Evolutionary conservation across 2,329 filamentous ascomycete species (phyloP).

Genomic region (Aspergillus chevalieri): DNA sequence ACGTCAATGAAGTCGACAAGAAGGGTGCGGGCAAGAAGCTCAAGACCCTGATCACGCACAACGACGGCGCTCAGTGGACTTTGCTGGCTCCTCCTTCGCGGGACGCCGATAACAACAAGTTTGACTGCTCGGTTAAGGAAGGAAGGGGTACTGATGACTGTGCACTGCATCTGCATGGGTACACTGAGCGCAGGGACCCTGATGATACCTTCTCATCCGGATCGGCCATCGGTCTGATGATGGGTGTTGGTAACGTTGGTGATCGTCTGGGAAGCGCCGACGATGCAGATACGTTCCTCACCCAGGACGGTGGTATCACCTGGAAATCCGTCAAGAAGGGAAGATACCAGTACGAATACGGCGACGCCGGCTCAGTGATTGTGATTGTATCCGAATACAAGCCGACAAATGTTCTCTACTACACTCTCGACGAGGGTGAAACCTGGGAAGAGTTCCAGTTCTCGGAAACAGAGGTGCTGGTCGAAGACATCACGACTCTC

Average conservation of each 20-base stretch:
- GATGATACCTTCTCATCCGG: constrained; percentile 81
- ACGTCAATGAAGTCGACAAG: constrained; percentile 58
- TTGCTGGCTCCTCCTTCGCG: constrained; percentile 65
- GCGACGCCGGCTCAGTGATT: constrained; percentile 88
- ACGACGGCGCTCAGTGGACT: constrained; percentile 85
- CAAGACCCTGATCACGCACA: constrained; percentile 90
- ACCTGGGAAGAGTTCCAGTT: constrained; percentile 76
- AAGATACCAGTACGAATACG: constrained; percentile 86
- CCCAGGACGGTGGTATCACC: constrained; percentile 77
- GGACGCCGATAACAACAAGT: constrained; percentile 65
- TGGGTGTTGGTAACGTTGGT: constrained; percentile 89
- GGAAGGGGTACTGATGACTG: constrained; percentile 58
- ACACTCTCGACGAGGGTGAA: constrained; percentile 73
- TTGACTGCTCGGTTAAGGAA: constrained; percentile 57
- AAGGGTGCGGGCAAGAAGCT: constrained; percentile 67
- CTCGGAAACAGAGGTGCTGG: constrained; percentile 60
- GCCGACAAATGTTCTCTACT: constrained; percentile 63
- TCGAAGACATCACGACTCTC: constrained; percentile 79
- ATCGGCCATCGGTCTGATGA: constrained; percentile 83
- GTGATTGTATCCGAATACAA: constrained; percentile 72
- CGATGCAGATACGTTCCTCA: constrained; percentile 85
- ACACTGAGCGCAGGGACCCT: constrained; percentile 80
- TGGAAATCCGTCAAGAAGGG: constrained; percentile 87
- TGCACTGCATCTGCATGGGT: constrained; percentile 87
- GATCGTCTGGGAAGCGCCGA: constrained; percentile 58